These are phyloP conservation scores for Microascus cirrosus DNA, from an alignment of 2,329 filamentous ascomycete genomes.

Conservation along the genomic window DNA sequence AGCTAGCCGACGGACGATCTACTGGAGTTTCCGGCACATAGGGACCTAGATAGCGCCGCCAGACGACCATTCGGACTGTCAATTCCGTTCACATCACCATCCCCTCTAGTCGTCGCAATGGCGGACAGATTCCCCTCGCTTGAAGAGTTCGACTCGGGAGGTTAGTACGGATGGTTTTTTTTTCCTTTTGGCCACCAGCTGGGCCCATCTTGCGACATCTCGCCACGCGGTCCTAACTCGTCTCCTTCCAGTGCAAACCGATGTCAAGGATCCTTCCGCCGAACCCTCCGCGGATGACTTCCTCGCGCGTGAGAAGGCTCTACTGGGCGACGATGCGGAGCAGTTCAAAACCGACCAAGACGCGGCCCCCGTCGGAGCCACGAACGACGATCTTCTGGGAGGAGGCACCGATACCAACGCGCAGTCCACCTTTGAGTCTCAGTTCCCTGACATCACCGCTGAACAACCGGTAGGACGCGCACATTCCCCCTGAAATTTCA, in stretches of 20 bases:
- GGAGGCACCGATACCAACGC: slow-evolving; percentile 46
- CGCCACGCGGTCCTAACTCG: slow-evolving; percentile 1
- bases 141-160: slow-evolving; percentile 63
- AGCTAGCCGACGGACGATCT: neutral
- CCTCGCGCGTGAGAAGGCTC: slow-evolving; percentile 78
- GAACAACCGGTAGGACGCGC: slow-evolving; percentile 9
- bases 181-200: neutral
- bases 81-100: neutral
- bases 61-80: neutral
- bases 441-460: slow-evolving; percentile 69
- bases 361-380: slow-evolving; percentile 41
- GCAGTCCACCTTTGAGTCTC: slow-evolving; percentile 61
- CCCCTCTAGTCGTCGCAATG: slow-evolving; percentile 31
- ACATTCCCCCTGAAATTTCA: neutral
- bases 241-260: slow-evolving; percentile 49
- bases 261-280: slow-evolving; percentile 45
- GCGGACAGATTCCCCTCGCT: slow-evolving; percentile 70
- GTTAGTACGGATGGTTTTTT: slow-evolving; percentile 19
- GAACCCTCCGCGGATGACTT: slow-evolving; percentile 67
- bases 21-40: neutral
- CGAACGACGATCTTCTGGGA: slow-evolving; percentile 61
- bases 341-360: slow-evolving; percentile 77
- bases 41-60: neutral
- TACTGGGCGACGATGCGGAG: slow-evolving; percentile 84
- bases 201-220: neutral